Percentiles rank a stretch among this genome's conserved stretches.
These are phyloP conservation scores for Chlamydomonas eustigma DNA, from an alignment of 139 green algal genomes.

Conservation along the genomic window DNA sequence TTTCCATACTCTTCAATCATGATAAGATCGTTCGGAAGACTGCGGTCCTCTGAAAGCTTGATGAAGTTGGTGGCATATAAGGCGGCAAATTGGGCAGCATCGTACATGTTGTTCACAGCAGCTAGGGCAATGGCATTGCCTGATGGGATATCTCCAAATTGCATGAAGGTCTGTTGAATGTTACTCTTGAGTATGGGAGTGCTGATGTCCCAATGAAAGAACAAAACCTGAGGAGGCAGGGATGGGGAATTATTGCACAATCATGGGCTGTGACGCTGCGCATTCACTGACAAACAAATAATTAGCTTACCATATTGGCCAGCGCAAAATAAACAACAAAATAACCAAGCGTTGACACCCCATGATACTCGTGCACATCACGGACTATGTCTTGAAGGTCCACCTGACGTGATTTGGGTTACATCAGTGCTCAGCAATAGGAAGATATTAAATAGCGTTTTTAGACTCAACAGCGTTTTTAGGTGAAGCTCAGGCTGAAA, in stretches of 20 bases:
- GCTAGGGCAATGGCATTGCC: background rate
- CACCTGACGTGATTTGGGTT: too few relatives aligned
- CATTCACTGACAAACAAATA: too few relatives aligned
- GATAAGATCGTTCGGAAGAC: background rate
- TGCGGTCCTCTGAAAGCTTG: background rate
- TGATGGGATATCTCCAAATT: background rate
- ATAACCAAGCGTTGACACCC: background rate
- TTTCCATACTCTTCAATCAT: background rate
- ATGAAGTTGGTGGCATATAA: background rate
- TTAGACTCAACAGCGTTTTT: too few relatives aligned
- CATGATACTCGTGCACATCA: background rate
- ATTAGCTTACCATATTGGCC: background rate
- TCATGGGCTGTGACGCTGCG: too few relatives aligned
- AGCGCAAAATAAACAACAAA: background rate
- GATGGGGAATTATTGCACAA: background rate
- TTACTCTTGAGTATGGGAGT: background rate
- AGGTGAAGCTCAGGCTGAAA: too few relatives aligned
- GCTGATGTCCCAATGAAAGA: conserved; percentile 1
- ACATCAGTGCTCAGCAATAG: too few relatives aligned
- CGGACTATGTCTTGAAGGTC: background rate
- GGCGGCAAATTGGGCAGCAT: background rate
- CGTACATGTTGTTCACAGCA: background rate
- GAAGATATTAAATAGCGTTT: too few relatives aligned
- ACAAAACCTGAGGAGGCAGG: background rate
- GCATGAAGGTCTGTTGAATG: background rate